Base-by-base conservation (phyloP, 768 basidiomycete species). In the Suillus luteus region DNA sequence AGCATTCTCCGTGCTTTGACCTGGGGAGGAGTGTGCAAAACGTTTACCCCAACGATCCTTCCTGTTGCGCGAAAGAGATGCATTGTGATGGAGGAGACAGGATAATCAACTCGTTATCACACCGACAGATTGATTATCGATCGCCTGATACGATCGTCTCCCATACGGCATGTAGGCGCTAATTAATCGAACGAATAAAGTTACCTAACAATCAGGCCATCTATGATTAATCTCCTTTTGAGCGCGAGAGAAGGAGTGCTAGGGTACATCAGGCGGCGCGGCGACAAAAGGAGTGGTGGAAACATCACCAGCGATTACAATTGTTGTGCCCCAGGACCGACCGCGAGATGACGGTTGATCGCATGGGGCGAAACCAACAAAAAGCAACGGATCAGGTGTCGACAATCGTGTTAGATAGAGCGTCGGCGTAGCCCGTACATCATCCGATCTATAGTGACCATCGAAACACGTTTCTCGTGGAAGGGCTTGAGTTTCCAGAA, bases 161-260 rank as follows among this genome's bases (percentile, higher is more conserved):
- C 15, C 14, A 22, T 57, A 57, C 55, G 55, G 38, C 55, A 57
- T 40, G 24, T 0, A 40, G 14, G 22, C 22, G 24, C 37, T n/a
- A 58, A 58, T 27, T 19, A 19, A 41, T 58, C 10, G 27, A 27
- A 52, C 17, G 27, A n/a, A n/a, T 31, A 10, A n/a, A 19, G 17
- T 27, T 31, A 40, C 38, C 19, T 17, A 57, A 57, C 10, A 24
- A 24, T 38, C 37, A 54, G 19, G 38, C 22, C 55, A 58, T 27
- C 17, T 38, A 19, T 24, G 24, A 58, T 37, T 40, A 57, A 58
- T 58, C 57, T 38, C 57, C 17, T 40, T 58, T 41, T 41, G 55
- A 55, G 57, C 40, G 40, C 57, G 24, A 38, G 38, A 58, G 38
- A 31, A 19, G 19, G 52, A 41, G 57, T 15, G 38, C 9, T 10